Conservation (phyloP, 345 rosid species). For the Fremontodendron californicum region DNA sequence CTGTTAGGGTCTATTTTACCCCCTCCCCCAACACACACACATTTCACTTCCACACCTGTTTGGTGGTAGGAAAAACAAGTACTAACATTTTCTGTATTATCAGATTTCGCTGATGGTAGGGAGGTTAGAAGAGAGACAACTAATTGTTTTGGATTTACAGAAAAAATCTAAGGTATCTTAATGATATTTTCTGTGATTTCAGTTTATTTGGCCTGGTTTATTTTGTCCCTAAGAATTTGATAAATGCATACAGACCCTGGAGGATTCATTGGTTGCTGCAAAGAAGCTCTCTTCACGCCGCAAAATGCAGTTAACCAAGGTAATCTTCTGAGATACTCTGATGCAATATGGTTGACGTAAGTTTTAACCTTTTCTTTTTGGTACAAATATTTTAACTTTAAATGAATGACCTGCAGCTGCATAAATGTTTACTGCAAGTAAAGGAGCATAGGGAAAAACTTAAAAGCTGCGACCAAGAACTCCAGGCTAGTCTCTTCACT, state of each 20-base stretch:
- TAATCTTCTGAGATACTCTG: conserved; percentile 21
- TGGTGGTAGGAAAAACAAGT: neutral
- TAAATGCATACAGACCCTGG: conserved; percentile 55
- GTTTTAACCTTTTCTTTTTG: neutral
- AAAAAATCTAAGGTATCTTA: conserved; percentile 56
- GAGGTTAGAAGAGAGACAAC: conserved; percentile 45
- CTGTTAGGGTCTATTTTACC: neutral
- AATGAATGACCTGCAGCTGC: conserved; percentile 47
- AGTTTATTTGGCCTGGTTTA: conserved; percentile 10
- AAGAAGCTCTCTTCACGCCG: conserved; percentile 66
- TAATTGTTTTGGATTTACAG: conserved; percentile 47
- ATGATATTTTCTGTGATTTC: neutral
- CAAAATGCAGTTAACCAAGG: conserved; percentile 59
- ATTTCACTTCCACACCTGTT: neutral
- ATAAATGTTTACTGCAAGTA: conserved; percentile 56
- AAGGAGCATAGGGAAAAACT: conserved; percentile 57
- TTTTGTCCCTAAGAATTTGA: conserved; percentile 24
- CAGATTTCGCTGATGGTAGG: conserved; percentile 58
- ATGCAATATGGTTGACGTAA: conserved; percentile 16
- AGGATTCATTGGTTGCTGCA: conserved; percentile 56
- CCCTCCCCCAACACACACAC: neutral
- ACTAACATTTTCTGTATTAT: conserved; percentile 18
- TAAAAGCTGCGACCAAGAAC: conserved; percentile 66
- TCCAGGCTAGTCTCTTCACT: conserved; percentile 50
- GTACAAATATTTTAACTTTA: neutral